Evolutionary conservation across 2,329 filamentous ascomycete species (phyloP), one percentile per base, ranked within the genome.

Genomic region (Arthrobotrys pseudoclavata): DNA sequence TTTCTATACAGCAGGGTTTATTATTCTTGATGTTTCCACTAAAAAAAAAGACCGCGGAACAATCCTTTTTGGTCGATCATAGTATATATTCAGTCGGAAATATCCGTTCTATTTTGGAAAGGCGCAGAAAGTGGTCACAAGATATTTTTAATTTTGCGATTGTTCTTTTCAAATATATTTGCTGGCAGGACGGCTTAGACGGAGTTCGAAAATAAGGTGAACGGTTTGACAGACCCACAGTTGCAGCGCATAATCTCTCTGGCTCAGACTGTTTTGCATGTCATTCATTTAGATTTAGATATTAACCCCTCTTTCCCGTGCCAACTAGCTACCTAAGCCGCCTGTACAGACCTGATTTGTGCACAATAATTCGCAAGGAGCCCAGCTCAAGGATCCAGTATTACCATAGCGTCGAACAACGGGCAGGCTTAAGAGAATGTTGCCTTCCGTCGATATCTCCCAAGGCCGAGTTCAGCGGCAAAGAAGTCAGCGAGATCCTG

Each of bases 251-350:
- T 24, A 22, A 26, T 60, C 42, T 40, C 34, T 60, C 10, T 26
- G 9, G 12, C 53, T 13, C 13, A 24, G 53, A 4, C 12, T 42
- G n/a, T 15, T 2, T 4, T 60, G 34, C 34, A 42, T 60, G 18
- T 18, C 24, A 22, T 20, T 37, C 29, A 20, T 12, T 22, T 4
- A 3, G 15, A 53, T 50, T 24, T 50, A 5, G 5, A 57, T 20
- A 6, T 57, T 31, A 26, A 57, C 31, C 52, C 52, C 52, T 57
- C 50, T n/a, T 34, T 53, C 31, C 34, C 26, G 55, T 60, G 55
- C 55, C 55, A 42, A 26, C 55, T 60, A 18, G 55, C 34, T 60
- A 24, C 31, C 12, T 57, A 15, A 3, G 13, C 34, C 55, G 55
- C 55, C 34, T 60, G 4, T 34, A 40, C 34, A 20, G 31, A 42